Base-by-base conservation (phyloP, 257 asterid genomes). In the Vinca minor region DNA sequence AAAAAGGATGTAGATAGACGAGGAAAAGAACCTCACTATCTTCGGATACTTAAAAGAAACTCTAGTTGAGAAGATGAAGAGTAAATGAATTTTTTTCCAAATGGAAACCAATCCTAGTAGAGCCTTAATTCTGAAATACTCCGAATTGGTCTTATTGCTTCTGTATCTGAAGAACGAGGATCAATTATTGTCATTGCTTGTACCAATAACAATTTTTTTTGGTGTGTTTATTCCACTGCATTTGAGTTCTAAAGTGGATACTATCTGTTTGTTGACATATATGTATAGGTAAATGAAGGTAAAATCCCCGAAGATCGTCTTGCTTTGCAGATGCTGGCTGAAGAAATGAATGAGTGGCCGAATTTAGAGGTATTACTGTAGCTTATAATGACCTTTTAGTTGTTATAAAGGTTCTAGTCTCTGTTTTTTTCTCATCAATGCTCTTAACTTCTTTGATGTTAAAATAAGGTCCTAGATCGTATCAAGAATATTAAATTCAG, bases 331-430 rank as follows among this genome's bases (percentile, higher is more conserved):
- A 77, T 92, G 94, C 86, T 92, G 14, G 96, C 96, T 7, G 96
- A 89, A 75, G 96, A 92, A 73, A 80, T 92, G 90, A 73, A 63
- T 67, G 78, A 85, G 68, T 91, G 98, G 98, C 98, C 98, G 35
- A 84, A 91, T 75, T 76, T 91, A 68, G 96, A 91, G 91, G 98
- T 87, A 61, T 17, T 11, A 46, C 31, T 38, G 26, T 41, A 44
- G 44, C 1, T 31, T 67, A n/a, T 12, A 45, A 44, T 8, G 57
- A 29, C 29, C 23, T 66, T 25, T 31, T n/a, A n/a, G n/a, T n/a
- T 42, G 12, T 54, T n/a, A n/a, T 29, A 2, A 54, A 65, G 59
- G 35, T 47, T 28, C 13, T 15, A 55, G 17, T 52, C 46, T 68
- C 31, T 39, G 14, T n/a, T n/a, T 32, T 63, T 57, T 55, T 64